Evolutionary conservation across 2,329 filamentous ascomycete genomes (phyloP).

Genomic region (Aspergillus neoniger): DNA sequence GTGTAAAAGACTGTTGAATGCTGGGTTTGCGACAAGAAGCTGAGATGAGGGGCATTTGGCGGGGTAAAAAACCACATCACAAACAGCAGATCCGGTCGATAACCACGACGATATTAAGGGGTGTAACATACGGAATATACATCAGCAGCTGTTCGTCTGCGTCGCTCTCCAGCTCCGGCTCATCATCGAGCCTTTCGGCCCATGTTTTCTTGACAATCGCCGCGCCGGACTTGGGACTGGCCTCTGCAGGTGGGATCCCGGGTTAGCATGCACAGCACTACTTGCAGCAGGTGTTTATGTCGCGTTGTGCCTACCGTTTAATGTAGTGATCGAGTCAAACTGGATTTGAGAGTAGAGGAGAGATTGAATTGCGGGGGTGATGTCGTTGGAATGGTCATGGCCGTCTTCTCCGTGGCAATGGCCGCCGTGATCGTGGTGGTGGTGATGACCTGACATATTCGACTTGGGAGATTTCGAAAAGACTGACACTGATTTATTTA

Average conservation of each 20-base stretch:
- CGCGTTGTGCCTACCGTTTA: constrained; percentile 62
- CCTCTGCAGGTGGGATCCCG: constrained; percentile 46
- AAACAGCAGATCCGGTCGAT: background rate
- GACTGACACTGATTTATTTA: background rate
- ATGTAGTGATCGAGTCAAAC: constrained; percentile 78
- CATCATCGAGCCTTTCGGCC: constrained; percentile 70
- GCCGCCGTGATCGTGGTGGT: constrained; percentile 43
- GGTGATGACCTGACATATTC: constrained; percentile 40
- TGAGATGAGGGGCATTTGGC: constrained; percentile 29
- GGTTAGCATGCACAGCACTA: background rate
- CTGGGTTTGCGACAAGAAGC: background rate
- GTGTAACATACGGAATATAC: constrained; percentile 72
- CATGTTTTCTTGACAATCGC: constrained; percentile 87
- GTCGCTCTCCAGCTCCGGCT: constrained; percentile 80
- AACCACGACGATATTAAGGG: background rate
- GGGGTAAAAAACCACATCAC: constrained; percentile 19
- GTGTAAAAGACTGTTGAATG: background rate
- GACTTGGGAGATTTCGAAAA: background rate
- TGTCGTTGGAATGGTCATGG: constrained; percentile 89
- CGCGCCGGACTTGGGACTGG: constrained; percentile 65
- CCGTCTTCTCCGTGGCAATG: constrained; percentile 56
- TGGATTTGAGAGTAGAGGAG: constrained; percentile 91
- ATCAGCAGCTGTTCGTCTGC: constrained; percentile 93
- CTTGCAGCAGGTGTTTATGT: background rate
- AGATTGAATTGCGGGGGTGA: constrained; percentile 85